phyloP scores from a whole-genome alignment of 371 early-diverging fungal genomes.

The Circinella umbellata region DNA sequence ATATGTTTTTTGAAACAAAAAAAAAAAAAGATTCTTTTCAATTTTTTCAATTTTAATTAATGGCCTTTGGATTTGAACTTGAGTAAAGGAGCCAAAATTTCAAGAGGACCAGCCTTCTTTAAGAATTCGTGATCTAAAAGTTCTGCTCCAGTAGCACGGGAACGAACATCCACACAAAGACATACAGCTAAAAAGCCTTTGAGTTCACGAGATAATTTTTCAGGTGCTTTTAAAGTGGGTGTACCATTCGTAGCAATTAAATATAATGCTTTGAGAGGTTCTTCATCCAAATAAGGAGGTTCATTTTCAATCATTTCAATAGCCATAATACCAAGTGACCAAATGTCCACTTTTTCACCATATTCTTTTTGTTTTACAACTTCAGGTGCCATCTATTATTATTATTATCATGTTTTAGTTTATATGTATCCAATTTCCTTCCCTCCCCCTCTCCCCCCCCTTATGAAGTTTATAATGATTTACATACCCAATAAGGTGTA shows the following conservation, averaged over 20 bases:
- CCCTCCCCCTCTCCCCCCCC: too few species aligned
- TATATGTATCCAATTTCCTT: too few species aligned
- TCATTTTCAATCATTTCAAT: slow-evolving; percentile 98
- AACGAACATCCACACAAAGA: slow-evolving; percentile 88
- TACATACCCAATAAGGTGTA: slow-evolving; percentile 73
- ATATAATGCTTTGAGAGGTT: slow-evolving; percentile 93
- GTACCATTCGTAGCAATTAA: slow-evolving; percentile 98
- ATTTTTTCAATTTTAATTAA: too few species aligned
- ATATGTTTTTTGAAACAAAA: background rate
- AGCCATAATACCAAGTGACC: slow-evolving; percentile 95
- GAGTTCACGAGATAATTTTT: slow-evolving; percentile 78
- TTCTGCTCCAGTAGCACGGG: slow-evolving; percentile 87
- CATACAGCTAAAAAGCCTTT: slow-evolving; percentile 89
- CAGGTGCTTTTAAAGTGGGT: slow-evolving; percentile 90
- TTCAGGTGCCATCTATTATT: slow-evolving; percentile 81
- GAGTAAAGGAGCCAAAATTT: slow-evolving; percentile 57
- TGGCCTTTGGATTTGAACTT: slow-evolving; percentile 45
- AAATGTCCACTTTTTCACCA: slow-evolving; percentile 90
- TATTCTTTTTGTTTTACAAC: slow-evolving; percentile 92
- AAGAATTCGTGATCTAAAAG: slow-evolving; percentile 81
- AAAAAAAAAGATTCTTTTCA: background rate
- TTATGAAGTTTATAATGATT: too few species aligned
- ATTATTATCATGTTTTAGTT: too few species aligned
- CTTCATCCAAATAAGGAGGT: slow-evolving; percentile 97
- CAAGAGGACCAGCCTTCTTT: slow-evolving; percentile 61